phyloP scores from a whole-genome alignment of 2,329 filamentous ascomycete genomes.

The Blastomyces percursus region DNA sequence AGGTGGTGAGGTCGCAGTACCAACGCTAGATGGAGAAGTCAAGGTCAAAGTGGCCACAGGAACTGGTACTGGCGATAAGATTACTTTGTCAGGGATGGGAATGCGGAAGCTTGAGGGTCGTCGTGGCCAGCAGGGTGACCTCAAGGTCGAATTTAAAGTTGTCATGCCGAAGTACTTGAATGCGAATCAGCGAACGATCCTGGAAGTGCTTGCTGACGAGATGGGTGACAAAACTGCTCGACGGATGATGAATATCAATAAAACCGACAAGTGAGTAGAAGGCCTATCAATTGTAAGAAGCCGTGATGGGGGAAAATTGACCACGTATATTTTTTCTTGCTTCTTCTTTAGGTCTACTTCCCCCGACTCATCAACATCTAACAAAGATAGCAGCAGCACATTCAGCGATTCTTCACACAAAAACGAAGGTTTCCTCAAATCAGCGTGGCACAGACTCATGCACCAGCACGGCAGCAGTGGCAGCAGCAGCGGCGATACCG shows the following conservation, averaged over 20 bases:
- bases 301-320: not conserved
- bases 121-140: constrained; percentile 56
- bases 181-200: constrained; percentile 79
- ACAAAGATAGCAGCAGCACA: constrained; percentile 3
- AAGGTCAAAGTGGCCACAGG: constrained; percentile 86
- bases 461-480: constrained; percentile 43
- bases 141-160: constrained; percentile 90
- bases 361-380: constrained; percentile 12
- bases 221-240: constrained; percentile 87
- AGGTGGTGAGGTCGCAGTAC: constrained; percentile 79
- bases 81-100: constrained; percentile 80
- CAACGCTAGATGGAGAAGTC: constrained; percentile 81
- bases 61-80: constrained; percentile 82
- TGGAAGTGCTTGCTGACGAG: constrained; percentile 95
- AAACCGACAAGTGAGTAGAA: constrained; percentile 43
- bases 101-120: constrained; percentile 75
- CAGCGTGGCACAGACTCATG: constrained; percentile 85
- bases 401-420: constrained; percentile 46
- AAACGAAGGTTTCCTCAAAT: constrained; percentile 84
- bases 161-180: constrained; percentile 89
- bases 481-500: constrained; percentile 16
- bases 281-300: not conserved
- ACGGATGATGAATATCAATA: constrained; percentile 71
- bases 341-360: constrained; percentile 12
- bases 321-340: not conserved